Percentiles rank a stretch among this genome's conserved stretches.
phyloP scores from a whole-genome alignment of 805 yeast species.

The Lipomyces starkeyi region DNA sequence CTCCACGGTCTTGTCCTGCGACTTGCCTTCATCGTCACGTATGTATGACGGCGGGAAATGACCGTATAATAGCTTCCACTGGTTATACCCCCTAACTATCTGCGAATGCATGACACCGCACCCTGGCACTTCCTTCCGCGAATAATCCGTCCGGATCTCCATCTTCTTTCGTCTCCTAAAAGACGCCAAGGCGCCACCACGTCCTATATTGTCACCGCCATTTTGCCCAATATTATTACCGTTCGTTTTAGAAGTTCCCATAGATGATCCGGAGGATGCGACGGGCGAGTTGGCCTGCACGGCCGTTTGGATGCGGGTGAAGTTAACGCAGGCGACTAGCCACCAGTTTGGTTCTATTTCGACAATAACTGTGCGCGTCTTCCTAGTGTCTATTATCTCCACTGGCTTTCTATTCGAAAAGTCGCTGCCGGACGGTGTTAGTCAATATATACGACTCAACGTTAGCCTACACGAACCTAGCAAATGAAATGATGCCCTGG shows the following conservation, averaged over 20 bases:
- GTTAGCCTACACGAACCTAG: slow-evolving; percentile 23
- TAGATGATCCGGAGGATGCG: slow-evolving; percentile 5
- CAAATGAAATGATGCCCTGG: slow-evolving; percentile 37
- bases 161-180: slow-evolving; percentile 30
- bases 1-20: neutral
- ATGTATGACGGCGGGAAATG: slow-evolving; percentile 25
- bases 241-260: neutral
- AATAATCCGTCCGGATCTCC: slow-evolving; percentile 33
- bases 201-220: neutral
- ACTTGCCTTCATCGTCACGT: slow-evolving; percentile 13
- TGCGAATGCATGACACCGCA: slow-evolving; percentile 35
- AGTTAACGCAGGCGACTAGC: slow-evolving; percentile 34
- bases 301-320: slow-evolving; percentile 32
- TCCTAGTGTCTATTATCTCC: slow-evolving; percentile 35
- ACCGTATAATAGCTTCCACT: slow-evolving; percentile 33
- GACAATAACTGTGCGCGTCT: slow-evolving; percentile 36
- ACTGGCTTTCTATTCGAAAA: slow-evolving; percentile 35
- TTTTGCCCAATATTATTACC: neutral
- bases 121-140: slow-evolving; percentile 35
- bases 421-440: slow-evolving; percentile 23
- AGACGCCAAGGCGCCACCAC: slow-evolving; percentile 25
- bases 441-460: neutral
- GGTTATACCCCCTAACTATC: slow-evolving; percentile 33
- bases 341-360: slow-evolving; percentile 38
- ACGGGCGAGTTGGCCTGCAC: slow-evolving; percentile 11